phyloP scores from a whole-genome alignment of 345 rosid genomes.

The Euphorbia tirucalli region DNA sequence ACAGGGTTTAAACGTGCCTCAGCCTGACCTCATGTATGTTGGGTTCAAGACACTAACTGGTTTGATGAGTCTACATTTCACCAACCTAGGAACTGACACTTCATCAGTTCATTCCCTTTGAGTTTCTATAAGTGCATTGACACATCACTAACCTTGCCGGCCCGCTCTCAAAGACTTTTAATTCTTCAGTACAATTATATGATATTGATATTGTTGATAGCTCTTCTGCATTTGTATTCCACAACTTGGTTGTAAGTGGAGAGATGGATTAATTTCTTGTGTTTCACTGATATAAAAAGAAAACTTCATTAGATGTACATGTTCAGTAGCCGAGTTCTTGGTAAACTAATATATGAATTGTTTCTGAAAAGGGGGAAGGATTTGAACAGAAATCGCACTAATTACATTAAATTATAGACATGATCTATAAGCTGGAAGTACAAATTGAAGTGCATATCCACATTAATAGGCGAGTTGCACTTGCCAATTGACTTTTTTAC shows the following conservation, averaged over 20 bases:
- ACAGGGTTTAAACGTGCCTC: not conserved
- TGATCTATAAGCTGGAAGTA: constrained; percentile 36
- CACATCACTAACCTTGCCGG: constrained; percentile 25
- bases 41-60: not conserved
- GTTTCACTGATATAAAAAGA: no score
- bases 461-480: constrained; percentile 29
- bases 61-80: constrained; percentile 21
- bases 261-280: no score
- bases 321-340: no score
- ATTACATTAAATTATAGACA: constrained; percentile 47
- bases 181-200: not conserved
- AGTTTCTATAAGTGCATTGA: constrained; percentile 9
- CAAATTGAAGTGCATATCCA: constrained; percentile 43
- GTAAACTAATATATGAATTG: not conserved
- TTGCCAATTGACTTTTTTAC: constrained; percentile 41
- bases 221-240: no score
- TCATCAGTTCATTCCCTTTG: not conserved
- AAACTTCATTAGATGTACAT: no score
- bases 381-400: constrained; percentile 33
- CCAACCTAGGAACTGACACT: constrained; percentile 13
- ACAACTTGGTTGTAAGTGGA: no score
- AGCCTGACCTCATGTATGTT: constrained; percentile 4
- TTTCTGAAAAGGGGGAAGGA: constrained; percentile 8
- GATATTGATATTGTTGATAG: no score
- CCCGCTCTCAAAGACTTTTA: not conserved